A percentile compares a stretch with the other conserved stretches of the same genome.
Conservation (phyloP, 768 basidiomycete species). For the Mycena indigotica region DNA sequence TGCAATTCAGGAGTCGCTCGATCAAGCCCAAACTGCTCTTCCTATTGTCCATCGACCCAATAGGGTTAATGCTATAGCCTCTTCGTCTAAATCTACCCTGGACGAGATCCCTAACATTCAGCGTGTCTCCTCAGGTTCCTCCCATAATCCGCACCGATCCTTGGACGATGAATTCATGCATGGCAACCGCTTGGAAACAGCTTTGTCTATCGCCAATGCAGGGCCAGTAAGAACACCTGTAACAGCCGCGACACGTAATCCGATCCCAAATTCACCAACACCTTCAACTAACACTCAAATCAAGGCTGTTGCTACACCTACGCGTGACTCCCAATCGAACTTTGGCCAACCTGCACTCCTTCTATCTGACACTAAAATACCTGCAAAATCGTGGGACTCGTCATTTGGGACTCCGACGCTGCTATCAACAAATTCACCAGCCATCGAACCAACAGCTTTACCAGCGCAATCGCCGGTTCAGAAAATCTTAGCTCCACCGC, state of each 20-base stretch:
- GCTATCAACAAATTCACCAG: background rate
- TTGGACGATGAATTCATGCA: conserved; percentile 50
- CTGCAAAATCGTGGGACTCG: background rate
- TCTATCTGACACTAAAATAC: background rate
- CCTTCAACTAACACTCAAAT: background rate
- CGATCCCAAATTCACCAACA: background rate
- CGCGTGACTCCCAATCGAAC: background rate
- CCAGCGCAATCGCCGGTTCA: background rate
- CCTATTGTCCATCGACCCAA: conserved; percentile 52
- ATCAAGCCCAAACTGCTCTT: conserved; percentile 49
- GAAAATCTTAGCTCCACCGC: too few species aligned
- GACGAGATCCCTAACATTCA: conserved; percentile 7
- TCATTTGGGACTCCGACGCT: background rate
- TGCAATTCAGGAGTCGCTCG: conserved; percentile 67
- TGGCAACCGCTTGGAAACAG: conserved; percentile 65
- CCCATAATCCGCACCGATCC: background rate
- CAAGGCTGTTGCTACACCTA: background rate
- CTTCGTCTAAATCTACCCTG: conserved; percentile 15
- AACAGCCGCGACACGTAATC: background rate
- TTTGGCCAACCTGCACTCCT: conserved; percentile 11
- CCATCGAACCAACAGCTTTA: background rate
- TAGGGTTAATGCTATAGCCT: conserved; percentile 19
- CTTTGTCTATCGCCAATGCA: conserved; percentile 66
- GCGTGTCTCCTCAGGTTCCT: conserved; percentile 8
- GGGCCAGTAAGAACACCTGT: conserved; percentile 35